Percentiles rank a stretch among this genome's conserved stretches.
These are phyloP conservation scores for Talaromyces liani DNA, from an alignment of 495 filamentous ascomycete species.

Conservation along the genomic window DNA sequence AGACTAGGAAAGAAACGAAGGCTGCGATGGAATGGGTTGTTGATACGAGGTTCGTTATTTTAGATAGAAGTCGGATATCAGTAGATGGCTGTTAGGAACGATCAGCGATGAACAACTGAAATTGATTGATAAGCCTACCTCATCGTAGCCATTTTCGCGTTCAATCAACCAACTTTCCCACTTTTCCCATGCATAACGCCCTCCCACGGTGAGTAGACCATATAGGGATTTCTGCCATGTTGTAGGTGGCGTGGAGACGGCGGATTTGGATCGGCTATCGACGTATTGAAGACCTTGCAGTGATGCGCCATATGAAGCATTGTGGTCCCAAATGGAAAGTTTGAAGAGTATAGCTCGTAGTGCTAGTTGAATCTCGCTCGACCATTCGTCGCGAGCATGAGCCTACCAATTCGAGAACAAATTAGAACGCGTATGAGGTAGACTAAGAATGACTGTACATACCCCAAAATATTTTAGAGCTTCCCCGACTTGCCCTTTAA, in stretches of 20 bases:
- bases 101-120: neutral
- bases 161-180: constrained; percentile 84
- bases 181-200: constrained; percentile 80
- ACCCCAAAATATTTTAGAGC: constrained; percentile 82
- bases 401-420: constrained; percentile 25
- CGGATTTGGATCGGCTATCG: constrained; percentile 64
- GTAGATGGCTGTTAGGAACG: constrained; percentile 26
- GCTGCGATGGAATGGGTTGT: constrained; percentile 71
- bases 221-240: constrained; percentile 78
- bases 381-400: constrained; percentile 71
- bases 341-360: constrained; percentile 85
- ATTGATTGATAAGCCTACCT: constrained; percentile 25
- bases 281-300: constrained; percentile 86
- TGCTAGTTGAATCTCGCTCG: constrained; percentile 70
- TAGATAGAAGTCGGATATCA: constrained; percentile 51
- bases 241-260: constrained; percentile 53
- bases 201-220: constrained; percentile 77
- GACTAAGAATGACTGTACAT: constrained; percentile 20
- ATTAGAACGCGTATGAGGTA: neutral
- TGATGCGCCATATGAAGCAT: constrained; percentile 89
- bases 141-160: constrained; percentile 62
- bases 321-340: constrained; percentile 90
- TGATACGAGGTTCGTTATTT: constrained; percentile 59
- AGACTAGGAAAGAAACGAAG: constrained; percentile 79
- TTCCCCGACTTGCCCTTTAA: constrained; percentile 82